Base-by-base conservation (phyloP, 2,329 filamentous ascomycete species). In the Xylaria digitata region DNA sequence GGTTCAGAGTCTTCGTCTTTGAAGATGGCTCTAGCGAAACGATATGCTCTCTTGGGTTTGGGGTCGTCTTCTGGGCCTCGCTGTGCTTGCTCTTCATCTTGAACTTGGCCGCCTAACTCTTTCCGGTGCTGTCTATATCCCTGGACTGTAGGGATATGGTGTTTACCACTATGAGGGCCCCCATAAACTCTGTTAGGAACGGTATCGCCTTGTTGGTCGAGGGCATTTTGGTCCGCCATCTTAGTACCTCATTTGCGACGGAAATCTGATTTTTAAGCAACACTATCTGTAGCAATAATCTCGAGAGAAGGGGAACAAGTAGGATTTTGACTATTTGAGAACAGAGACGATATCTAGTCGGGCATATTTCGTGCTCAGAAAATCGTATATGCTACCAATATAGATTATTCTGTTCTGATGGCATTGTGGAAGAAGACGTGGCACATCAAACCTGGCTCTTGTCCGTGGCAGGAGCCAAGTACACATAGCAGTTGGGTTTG, bases 91-190 rank as follows among this genome's bases (percentile, higher is more conserved):
- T 78, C 73, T 15, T 75, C 76, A 1, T 78, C 73, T 40, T 81
- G 69, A 7, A 80, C 74, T 54, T 82, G 76, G 57, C 80, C 75
- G 58, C 80, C 80, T n/a, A 84, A 77, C 50, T 82, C 80, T 37
- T 76, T 81, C 49, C 79, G 79, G 56, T 84, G 82, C 65, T 85
- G 80, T 26, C 80, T 77, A 65, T 85, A 86, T 53, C 79, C 81
- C 48, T 83, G 81, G 50, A 86, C 78, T 32, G 84, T 86, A 7
- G 84, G 84, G 34, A 78, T 77, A 11, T 71, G 72, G 26, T 76
- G 75, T 58, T 69, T 74, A 8, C 70, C 75, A 54, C 68, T 72
- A 48, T 74, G 74, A 42, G 71, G 73, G 1, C 70, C 65, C 17
- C 69, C 67, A 23, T 75, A 68, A 9, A 69, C 69, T 50, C 67